Conservation (phyloP, 73 alveolate genomes). For the Tetrahymena malaccensis region DNA sequence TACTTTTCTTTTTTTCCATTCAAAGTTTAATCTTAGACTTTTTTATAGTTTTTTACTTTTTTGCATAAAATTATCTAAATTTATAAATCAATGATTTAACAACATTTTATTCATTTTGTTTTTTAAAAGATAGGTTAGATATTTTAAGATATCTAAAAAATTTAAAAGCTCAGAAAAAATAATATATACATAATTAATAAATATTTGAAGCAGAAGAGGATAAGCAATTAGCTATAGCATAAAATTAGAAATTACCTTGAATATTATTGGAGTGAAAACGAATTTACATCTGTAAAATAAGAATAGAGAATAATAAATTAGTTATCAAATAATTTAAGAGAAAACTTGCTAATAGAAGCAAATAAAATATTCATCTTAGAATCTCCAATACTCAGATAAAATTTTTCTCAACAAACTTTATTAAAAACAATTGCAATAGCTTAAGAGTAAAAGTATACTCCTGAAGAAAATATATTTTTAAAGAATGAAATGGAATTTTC, state of each 20-base stretch:
- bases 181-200: not conserved
- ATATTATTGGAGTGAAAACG: not conserved
- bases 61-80: too few species aligned
- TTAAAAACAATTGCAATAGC: not conserved
- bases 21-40: too few species aligned
- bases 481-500: not conserved
- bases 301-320: not conserved
- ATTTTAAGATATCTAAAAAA: not conserved
- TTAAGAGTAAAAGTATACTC: not conserved
- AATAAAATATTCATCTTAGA: not conserved
- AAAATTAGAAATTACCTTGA: slow-evolving; percentile 2
- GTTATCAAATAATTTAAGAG: not conserved
- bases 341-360: not conserved
- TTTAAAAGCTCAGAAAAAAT: not conserved
- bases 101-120: not conserved
- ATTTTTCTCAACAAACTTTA: not conserved
- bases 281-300: not conserved
- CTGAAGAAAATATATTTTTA: not conserved
- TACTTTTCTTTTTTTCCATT: too few species aligned
- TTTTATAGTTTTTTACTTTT: too few species aligned
- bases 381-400: not conserved
- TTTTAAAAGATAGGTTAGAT: not conserved
- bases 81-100: too few species aligned
- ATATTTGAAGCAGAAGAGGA: slow-evolving; percentile 1
- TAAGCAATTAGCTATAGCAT: not conserved